These are phyloP conservation scores for Pseudogymnoascus sp. DNA, from an alignment of 2,329 filamentous ascomycete species.

Conservation along the genomic window DNA sequence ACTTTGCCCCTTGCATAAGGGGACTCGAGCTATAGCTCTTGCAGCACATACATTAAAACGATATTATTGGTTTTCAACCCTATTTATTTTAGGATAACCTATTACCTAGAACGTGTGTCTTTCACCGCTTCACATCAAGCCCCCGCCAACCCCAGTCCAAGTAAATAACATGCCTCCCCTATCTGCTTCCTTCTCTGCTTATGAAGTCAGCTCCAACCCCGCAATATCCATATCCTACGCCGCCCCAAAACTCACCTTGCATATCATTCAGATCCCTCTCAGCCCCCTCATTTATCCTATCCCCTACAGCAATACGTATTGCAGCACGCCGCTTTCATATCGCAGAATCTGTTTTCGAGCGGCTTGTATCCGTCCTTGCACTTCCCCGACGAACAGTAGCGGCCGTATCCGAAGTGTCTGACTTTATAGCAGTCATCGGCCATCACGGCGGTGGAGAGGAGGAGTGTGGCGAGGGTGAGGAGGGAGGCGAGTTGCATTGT, in stretches of 20 bases:
- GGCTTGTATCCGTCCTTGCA: background rate
- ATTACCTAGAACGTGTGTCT: background rate
- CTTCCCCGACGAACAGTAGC: background rate
- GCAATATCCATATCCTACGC: background rate
- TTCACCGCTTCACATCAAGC: background rate
- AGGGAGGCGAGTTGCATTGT: background rate
- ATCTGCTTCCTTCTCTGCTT: background rate
- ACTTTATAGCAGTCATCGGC: background rate
- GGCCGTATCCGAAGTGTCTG: background rate
- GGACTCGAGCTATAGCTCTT: background rate
- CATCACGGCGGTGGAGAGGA: background rate
- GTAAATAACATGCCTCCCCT: background rate
- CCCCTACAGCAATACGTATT: background rate
- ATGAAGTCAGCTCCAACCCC: background rate
- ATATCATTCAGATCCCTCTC: background rate
- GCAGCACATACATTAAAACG: background rate
- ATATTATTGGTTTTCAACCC: background rate
- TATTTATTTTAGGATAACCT: background rate
- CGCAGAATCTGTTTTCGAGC: background rate
- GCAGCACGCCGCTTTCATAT: background rate
- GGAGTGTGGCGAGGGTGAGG: background rate
- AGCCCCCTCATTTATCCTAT: background rate
- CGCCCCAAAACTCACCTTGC: background rate
- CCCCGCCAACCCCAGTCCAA: background rate
- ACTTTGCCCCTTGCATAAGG: background rate